phyloP scores from a whole-genome alignment of 441 rosid genomes.

The Metrosideros polymorpha region DNA sequence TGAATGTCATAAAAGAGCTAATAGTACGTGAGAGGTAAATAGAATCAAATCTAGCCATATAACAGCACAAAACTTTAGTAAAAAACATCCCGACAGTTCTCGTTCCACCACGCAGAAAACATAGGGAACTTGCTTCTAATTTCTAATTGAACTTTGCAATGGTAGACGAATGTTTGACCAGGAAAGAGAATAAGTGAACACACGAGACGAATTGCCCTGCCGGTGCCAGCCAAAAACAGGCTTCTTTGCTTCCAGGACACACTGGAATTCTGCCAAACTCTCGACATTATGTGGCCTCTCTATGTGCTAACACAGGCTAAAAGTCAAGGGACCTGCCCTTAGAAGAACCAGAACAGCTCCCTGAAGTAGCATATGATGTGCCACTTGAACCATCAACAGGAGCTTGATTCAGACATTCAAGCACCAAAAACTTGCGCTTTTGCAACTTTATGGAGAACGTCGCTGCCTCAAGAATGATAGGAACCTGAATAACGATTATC shows the following conservation, averaged over 20 bases:
- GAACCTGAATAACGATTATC: constrained; percentile 36
- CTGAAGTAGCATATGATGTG: constrained; percentile 60
- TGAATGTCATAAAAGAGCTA: background rate
- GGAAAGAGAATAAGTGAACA: background rate
- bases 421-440: constrained; percentile 63
- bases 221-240: background rate
- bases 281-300: background rate
- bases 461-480: constrained; percentile 76
- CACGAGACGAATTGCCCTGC: background rate
- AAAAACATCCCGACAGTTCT: background rate
- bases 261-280: background rate
- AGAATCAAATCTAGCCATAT: background rate
- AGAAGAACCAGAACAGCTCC: constrained; percentile 57
- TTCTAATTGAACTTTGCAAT: background rate
- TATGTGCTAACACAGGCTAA: constrained; percentile 8
- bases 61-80: background rate
- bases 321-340: constrained; percentile 62
- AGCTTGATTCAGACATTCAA: constrained; percentile 91
- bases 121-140: background rate
- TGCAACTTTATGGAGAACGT: constrained; percentile 82
- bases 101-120: background rate
- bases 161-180: background rate
- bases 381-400: constrained; percentile 90
- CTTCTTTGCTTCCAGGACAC: background rate
- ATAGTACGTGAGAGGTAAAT: background rate